Evolutionary conservation across 1,284 basidiomycete genomes (phyloP), one percentile per base, ranked within the genome.

Genomic region (Microbotryomycetes sp.): DNA sequence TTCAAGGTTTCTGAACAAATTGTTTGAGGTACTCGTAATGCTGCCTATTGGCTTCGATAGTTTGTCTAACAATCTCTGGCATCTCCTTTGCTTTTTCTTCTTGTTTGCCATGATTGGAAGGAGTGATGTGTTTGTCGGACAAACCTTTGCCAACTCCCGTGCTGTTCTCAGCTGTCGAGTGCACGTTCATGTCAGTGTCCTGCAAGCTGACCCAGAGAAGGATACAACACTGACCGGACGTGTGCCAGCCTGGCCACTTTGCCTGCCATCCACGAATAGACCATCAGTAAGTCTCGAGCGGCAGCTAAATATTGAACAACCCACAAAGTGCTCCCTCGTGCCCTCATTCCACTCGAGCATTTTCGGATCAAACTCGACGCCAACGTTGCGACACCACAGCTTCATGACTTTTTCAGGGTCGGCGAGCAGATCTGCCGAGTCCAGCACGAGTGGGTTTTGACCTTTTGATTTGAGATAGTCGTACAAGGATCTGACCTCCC

Each of bases 341-440:
- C 66, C 69, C 7, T 68, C 65, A 28, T 63, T 57, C 71, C 71
- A 72, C 29, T 69, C 61, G 30, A 69, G 60, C 71, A 72, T 72
- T 7, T 56, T 52, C 28, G 58, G 46, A 3, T 48, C 53, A 35
- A 68, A 72, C 29, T 62, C 49, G 46, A 72, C 63, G 16, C 61
- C 64, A 41, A 68, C 69, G 13, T 59, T 31, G 5, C 67, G 54
- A 51, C 71, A 72, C 59, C 66, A 72, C 35, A 53, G 24, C 13
- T 63, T 31, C 60, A 71, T 70, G 11, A 62, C 55, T 29, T 53
- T 48, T 24, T 60, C 57, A 16, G 71, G 69, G 16, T 61, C 26
- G 53, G 23, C 50, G 3, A 72, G 28, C 28, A 72, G 29, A 45
- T 65, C 64, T 29, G 62, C 63, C 6, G 59, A 52, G 52, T 72